Conservation (phyloP, 192 early-diverging fungal genomes). For the Phlyctochytrium arcticum region DNA sequence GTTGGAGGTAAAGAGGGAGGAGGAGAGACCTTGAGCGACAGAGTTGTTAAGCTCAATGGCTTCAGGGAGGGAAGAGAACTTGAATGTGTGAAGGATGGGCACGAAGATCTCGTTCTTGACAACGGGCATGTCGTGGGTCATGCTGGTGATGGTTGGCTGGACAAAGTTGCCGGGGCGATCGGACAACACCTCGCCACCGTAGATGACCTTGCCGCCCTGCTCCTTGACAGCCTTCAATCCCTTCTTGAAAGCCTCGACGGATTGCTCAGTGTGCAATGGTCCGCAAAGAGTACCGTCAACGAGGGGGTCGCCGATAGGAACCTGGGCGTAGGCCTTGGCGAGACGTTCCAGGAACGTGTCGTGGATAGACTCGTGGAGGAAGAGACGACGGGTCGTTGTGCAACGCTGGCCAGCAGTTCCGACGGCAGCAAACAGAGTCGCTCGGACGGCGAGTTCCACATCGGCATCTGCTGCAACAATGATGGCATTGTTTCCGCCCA, state of each 20-base stretch:
- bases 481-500: constrained; percentile 96
- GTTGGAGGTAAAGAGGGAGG: constrained; percentile 78
- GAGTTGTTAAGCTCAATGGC: constrained; percentile 86
- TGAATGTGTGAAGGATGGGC: constrained; percentile 85
- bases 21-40: constrained; percentile 83
- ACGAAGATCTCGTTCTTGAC: constrained; percentile 95
- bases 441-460: constrained; percentile 78
- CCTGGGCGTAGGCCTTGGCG: constrained; percentile 78
- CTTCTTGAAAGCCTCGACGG: constrained; percentile 73
- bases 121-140: constrained; percentile 67
- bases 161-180: constrained; percentile 83
- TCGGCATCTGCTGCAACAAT: constrained; percentile 87
- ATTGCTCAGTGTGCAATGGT: constrained; percentile 83
- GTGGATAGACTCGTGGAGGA: constrained; percentile 84
- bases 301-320: constrained; percentile 85
- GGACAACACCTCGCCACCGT: constrained; percentile 73
- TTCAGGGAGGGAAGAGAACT: constrained; percentile 71
- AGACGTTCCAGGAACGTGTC: constrained; percentile 76
- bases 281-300: constrained; percentile 73
- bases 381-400: constrained; percentile 86
- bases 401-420: constrained; percentile 95
- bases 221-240: constrained; percentile 70
- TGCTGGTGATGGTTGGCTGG: constrained; percentile 84
- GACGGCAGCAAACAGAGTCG: constrained; percentile 89
- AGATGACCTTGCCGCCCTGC: constrained; percentile 82